Evolutionary conservation across 2,329 filamentous ascomycete species (phyloP), one percentile per base, ranked within the genome.

Genomic region (Xylariaceae sp.): DNA sequence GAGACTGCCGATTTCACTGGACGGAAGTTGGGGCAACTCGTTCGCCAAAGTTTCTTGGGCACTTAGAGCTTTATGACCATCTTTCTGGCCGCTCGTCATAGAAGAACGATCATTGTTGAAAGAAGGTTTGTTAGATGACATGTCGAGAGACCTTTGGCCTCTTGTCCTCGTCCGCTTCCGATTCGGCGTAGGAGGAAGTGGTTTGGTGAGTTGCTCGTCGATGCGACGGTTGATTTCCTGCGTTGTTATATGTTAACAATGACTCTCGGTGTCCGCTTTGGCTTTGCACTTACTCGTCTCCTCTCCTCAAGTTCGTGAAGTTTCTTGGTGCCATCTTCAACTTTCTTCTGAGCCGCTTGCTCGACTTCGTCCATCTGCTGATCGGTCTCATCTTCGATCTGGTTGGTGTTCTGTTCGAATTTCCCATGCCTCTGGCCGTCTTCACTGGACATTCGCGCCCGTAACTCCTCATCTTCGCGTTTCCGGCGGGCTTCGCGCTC

Each of bases 201-300:
- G n/a, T n/a, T n/a, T n/a, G n/a, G n/a, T n/a, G n/a, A 71, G 50
- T 43, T 67, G 59, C 41, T 70, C 67, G 26, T 71, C 68, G 30
- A 71, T 66, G 31, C 62, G 54, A 16, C 60, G 65, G 39, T 70
- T 70, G 43, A 71, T 57, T 49, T 71, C 66, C 66, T 69, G 13
- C 13, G 4, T 6, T 12, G 3, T 11, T 17, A 9, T 22, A 3
- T 11, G 3, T 49, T 22, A 51, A 35, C 19, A 34, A 3, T 9
- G 15, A 15, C 19, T 16, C n/a, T 19, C n/a, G 4, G 16, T 1
- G n/a, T 9, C 13, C 17, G 11, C 8, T n/a, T 4, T 9, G n/a
- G n/a, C 13, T 8, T 13, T 7, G 11, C 34, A 40, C 56, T 52
- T 30, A 64, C 62, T 40, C 42, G 57, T 51, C 65, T 50, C 47